Evolutionary conservation across 2,329 filamentous ascomycete species (phyloP).

Genomic region (Fusarium miscanthi): DNA sequence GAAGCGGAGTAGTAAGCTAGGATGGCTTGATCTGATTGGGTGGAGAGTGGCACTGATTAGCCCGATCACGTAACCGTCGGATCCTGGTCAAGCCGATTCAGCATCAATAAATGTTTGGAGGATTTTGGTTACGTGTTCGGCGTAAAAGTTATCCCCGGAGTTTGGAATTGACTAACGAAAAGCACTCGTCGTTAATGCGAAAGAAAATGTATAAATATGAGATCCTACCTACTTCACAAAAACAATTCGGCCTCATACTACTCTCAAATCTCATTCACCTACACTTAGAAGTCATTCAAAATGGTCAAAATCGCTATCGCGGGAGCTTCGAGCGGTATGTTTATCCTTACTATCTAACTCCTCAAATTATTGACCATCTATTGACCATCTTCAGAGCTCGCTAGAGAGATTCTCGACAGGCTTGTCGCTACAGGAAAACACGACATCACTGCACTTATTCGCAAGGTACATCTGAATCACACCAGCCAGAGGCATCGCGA

Average conservation of each 20-base stretch:
- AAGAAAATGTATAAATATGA: not conserved
- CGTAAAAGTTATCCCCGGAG: fast-evolving
- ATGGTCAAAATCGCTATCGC: slow-evolving; percentile 18
- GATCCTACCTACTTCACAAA: fast-evolving
- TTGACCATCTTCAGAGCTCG: not conserved
- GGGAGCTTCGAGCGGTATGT: not conserved
- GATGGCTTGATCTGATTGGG: not conserved
- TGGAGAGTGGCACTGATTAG: not conserved
- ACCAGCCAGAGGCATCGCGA: fast-evolving
- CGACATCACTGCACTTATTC: not conserved
- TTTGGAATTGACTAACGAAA: fast-evolving
- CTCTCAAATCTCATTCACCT: fast-evolving
- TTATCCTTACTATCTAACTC: fast-evolving
- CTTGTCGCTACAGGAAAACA: slow-evolving; percentile 3
- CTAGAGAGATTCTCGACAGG: slow-evolving; percentile 4
- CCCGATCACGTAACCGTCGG: slow-evolving; percentile 21
- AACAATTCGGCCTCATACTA: fast-evolving
- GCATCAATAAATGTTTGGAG: fast-evolving
- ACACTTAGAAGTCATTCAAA: not conserved
- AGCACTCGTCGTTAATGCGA: fast-evolving
- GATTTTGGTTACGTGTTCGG: not conserved
- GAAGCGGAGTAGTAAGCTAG: not conserved
- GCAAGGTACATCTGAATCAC: not conserved
- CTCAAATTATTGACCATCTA: fast-evolving
- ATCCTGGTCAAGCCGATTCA: not conserved